phyloP scores from a whole-genome alignment of 2,329 filamentous ascomycete genomes.

The Cercospora sp. region DNA sequence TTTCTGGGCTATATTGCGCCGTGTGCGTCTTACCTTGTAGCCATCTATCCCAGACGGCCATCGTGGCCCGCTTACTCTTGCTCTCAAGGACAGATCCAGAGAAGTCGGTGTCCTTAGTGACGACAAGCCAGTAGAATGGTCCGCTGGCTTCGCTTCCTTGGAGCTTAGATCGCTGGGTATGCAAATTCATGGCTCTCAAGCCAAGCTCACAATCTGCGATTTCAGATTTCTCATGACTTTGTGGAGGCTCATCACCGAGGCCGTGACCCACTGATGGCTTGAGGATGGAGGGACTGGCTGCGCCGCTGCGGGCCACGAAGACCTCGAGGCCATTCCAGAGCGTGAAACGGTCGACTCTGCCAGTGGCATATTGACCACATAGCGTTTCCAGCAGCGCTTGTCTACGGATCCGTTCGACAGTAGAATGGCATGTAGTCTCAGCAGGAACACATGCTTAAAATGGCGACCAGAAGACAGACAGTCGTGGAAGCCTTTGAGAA shows the following conservation, averaged over 20 bases:
- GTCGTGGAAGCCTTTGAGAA: not conserved
- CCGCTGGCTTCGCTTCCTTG: not conserved
- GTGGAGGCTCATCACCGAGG: not conserved
- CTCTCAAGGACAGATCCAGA: not conserved
- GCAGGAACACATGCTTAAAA: not conserved
- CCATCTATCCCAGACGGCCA: not conserved
- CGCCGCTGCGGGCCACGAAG: not conserved
- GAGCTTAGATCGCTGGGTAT: not conserved
- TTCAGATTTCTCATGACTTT: not conserved
- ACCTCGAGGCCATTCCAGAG: not conserved
- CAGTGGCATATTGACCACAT: not conserved
- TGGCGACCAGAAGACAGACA: not conserved
- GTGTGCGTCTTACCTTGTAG: not conserved
- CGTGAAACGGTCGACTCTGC: not conserved
- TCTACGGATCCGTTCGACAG: not conserved
- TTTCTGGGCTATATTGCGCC: not conserved
- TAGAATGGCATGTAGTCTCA: not conserved
- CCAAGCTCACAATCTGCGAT: not conserved
- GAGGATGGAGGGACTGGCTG: not conserved
- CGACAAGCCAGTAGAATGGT: not conserved
- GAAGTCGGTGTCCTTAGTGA: not conserved
- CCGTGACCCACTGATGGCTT: too few species aligned
- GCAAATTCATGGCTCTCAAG: too few species aligned
- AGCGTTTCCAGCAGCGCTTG: not conserved
- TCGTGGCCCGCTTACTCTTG: not conserved